phyloP scores from a whole-genome alignment of 345 rosid genomes.

The Euphorbia tirucalli region DNA sequence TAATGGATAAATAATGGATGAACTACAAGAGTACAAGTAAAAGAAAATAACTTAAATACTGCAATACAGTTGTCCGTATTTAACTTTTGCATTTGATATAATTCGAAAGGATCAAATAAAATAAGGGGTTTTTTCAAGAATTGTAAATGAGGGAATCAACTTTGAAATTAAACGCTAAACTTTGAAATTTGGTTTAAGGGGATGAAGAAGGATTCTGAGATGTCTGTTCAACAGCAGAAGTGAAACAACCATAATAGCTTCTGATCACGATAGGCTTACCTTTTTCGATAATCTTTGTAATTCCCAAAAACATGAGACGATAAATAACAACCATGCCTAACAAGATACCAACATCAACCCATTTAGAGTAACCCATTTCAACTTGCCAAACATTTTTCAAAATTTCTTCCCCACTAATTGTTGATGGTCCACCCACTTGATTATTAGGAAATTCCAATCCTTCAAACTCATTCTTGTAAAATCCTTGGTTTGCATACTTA shows the following conservation, averaged over 20 bases:
- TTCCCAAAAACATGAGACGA: conserved; percentile 25
- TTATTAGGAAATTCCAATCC: conserved; percentile 21
- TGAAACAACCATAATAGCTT: background rate
- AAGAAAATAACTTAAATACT: too few relatives aligned
- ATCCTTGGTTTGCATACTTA: conserved; percentile 30
- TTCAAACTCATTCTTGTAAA: conserved; percentile 36
- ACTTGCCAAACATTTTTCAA: conserved; percentile 27
- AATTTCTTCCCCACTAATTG: conserved; percentile 27
- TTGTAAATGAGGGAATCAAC: too few relatives aligned
- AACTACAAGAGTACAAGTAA: too few relatives aligned
- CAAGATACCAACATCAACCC: conserved; percentile 30
- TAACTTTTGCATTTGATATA: too few relatives aligned
- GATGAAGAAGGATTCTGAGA: background rate
- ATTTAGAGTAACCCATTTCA: conserved; percentile 30
- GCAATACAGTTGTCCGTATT: too few relatives aligned
- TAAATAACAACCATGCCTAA: conserved; percentile 30
- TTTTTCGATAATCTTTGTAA: conserved; percentile 20
- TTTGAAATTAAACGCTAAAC: too few relatives aligned
- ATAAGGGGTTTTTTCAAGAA: too few relatives aligned
- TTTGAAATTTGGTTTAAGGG: too few relatives aligned
- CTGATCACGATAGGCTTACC: conserved; percentile 4
- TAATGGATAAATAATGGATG: too few relatives aligned
- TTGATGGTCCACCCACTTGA: conserved; percentile 10
- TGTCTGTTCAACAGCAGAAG: too few relatives aligned
- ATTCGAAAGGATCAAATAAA: too few relatives aligned